A percentile compares a stretch with the other conserved stretches of the same genome.
These are phyloP conservation scores for Litchi chinensis DNA, from an alignment of 345 rosid species.

Conservation along the genomic window DNA sequence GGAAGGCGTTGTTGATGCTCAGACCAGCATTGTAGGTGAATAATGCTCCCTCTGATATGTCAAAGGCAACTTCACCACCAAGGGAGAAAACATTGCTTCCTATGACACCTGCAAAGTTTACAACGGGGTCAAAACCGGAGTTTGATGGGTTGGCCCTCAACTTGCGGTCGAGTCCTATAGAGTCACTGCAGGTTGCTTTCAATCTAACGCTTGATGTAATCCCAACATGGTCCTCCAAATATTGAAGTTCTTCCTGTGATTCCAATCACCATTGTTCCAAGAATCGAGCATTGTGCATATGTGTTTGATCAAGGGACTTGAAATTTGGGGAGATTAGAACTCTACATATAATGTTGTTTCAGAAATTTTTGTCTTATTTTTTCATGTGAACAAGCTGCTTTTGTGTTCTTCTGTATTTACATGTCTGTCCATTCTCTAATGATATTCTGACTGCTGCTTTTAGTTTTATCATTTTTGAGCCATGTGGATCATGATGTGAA, in stretches of 20 bases:
- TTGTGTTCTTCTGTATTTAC: background rate
- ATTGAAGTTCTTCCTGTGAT: slow-evolving; percentile 47
- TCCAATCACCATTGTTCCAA: slow-evolving; percentile 4
- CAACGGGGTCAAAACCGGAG: slow-evolving; percentile 37
- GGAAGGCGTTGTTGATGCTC: slow-evolving; percentile 38
- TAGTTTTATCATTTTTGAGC: background rate
- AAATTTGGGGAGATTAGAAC: background rate
- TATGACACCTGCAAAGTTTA: slow-evolving; percentile 44
- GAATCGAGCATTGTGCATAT: background rate
- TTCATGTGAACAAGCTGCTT: background rate
- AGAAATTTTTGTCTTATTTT: background rate
- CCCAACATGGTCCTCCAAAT: slow-evolving; percentile 42
- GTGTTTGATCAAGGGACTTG: background rate
- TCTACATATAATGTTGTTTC: background rate
- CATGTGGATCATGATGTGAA: background rate
- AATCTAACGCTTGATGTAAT: slow-evolving; percentile 42
- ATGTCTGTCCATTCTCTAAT: background rate
- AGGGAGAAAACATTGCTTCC: slow-evolving; percentile 46
- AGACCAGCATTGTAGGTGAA: slow-evolving; percentile 41
- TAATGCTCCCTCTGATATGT: slow-evolving; percentile 30
- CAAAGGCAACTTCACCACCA: slow-evolving; percentile 41
- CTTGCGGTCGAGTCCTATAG: slow-evolving; percentile 35
- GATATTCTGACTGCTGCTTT: background rate
- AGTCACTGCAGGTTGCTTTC: slow-evolving; percentile 11
- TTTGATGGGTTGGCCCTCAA: background rate